phyloP scores from a whole-genome alignment of 768 basidiomycete genomes.

The Lactifluus hygrophoroides region DNA sequence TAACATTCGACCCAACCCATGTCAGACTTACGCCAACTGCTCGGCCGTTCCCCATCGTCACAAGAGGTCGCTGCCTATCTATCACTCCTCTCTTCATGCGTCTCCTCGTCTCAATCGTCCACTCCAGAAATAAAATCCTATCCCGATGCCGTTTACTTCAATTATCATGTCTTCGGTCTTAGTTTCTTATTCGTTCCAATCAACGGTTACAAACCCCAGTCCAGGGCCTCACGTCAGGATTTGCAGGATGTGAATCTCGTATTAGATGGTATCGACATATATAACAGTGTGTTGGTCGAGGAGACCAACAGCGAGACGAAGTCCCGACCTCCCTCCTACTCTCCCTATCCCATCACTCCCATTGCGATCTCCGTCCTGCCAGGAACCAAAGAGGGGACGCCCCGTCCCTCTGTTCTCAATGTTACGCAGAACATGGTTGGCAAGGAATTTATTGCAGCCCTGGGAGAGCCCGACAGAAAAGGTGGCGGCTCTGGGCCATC shows the following conservation, averaged over 20 bases:
- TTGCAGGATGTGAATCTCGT: constrained; percentile 43
- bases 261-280: constrained; percentile 74
- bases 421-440: constrained; percentile 51
- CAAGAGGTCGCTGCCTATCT: constrained; percentile 37
- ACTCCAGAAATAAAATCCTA: constrained; percentile 71
- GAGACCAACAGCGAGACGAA: constrained; percentile 23
- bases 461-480: constrained; percentile 87
- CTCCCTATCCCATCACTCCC: constrained; percentile 49
- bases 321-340: constrained; percentile 41
- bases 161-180: constrained; percentile 70
- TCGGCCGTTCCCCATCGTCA: constrained; percentile 47
- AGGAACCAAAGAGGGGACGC: constrained; percentile 19
- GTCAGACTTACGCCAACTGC: constrained; percentile 30
- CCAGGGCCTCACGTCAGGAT: constrained; percentile 37
- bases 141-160: constrained; percentile 79
- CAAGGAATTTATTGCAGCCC: constrained; percentile 59
- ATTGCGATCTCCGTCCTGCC: constrained; percentile 36
- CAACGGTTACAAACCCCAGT: constrained; percentile 51
- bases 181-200: constrained; percentile 70
- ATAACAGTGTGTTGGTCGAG: constrained; percentile 45
- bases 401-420: constrained; percentile 34
- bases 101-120: constrained; percentile 14
- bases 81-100: constrained; percentile 23
- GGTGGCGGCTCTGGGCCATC: constrained; percentile 84
- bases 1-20: background rate